These are phyloP conservation scores for Calcarisporium arbuscula DNA, from an alignment of 2,329 filamentous ascomycete genomes.

Conservation along the genomic window DNA sequence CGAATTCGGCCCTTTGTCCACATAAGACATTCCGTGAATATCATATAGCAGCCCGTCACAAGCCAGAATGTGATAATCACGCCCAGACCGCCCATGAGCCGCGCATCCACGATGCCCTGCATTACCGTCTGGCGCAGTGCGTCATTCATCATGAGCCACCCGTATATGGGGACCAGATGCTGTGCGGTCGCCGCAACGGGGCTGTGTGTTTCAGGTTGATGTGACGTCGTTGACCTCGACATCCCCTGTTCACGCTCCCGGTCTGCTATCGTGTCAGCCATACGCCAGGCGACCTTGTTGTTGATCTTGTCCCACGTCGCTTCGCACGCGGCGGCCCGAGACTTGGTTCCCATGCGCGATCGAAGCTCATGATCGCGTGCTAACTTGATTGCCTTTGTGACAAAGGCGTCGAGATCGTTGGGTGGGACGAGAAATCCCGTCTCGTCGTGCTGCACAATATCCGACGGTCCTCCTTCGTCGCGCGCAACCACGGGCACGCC, in stretches of 20 bases:
- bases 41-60: conserved; percentile 41
- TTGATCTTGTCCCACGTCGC: conserved; percentile 69
- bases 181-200: conserved; percentile 18
- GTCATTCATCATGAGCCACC: conserved; percentile 38
- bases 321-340: conserved; percentile 51
- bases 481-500: conserved; percentile 63
- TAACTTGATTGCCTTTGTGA: conserved; percentile 44
- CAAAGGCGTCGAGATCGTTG: conserved; percentile 52
- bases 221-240: no score
- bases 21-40: conserved; percentile 39
- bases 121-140: conserved; percentile 28
- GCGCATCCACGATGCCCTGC: conserved; percentile 34
- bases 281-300: conserved; percentile 60
- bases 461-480: conserved; percentile 63
- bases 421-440: conserved; percentile 58
- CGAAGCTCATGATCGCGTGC: conserved; percentile 38
- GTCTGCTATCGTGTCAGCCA: conserved; percentile 47
- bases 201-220: conserved; percentile 10
- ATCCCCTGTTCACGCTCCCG: conserved; percentile 26
- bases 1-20: conserved; percentile 29
- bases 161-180: conserved; percentile 30
- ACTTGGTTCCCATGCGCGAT: conserved; percentile 36
- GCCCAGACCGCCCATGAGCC: conserved; percentile 37
- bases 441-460: conserved; percentile 54
- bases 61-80: conserved; percentile 44